A percentile compares a stretch with the other conserved stretches of the same genome.
Conservation (phyloP, 2,329 filamentous ascomycete genomes). For the Ceratocystis destructans region DNA sequence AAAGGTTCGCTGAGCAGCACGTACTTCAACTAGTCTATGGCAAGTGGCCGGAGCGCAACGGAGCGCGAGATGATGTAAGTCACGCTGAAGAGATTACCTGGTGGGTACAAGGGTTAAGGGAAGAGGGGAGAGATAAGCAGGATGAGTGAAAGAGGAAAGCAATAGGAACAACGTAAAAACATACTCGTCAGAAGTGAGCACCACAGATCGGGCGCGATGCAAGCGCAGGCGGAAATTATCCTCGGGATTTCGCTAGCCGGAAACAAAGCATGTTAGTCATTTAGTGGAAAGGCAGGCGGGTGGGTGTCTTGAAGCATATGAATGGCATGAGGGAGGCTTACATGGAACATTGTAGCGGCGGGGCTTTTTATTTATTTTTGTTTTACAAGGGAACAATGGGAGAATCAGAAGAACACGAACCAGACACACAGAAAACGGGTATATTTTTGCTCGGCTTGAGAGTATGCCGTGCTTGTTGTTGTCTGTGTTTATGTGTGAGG, state of each 20-base stretch:
- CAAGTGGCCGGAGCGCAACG: too few species aligned
- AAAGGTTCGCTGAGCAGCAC: conserved; percentile 89
- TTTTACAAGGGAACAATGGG: neutral
- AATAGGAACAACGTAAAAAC: conserved; percentile 21
- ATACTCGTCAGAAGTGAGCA: conserved; percentile 65
- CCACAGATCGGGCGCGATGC: conserved; percentile 70
- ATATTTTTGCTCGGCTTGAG: too few species aligned
- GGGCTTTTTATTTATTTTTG: neutral
- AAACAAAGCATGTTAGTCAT: neutral
- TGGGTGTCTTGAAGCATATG: neutral
- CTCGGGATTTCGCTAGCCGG: conserved; percentile 46
- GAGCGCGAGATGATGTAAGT: too few species aligned
- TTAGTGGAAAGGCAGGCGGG: neutral
- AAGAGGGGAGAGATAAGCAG: neutral
- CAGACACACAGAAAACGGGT: neutral
- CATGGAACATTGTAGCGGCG: conserved; percentile 15
- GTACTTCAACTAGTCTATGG: conserved; percentile 68
- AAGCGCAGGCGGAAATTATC: conserved; percentile 65
- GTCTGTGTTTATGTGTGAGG: too few species aligned
- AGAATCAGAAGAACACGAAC: neutral
- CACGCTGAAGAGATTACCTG: too few species aligned
- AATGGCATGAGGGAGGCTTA: neutral
- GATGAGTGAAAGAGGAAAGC: neutral
- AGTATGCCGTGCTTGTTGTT: too few species aligned
- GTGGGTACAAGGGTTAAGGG: neutral